Percentiles rank a stretch among this genome's conserved stretches.
Conservation (phyloP, 345 rosid species). For the Eucalyptus lansdowneana region DNA sequence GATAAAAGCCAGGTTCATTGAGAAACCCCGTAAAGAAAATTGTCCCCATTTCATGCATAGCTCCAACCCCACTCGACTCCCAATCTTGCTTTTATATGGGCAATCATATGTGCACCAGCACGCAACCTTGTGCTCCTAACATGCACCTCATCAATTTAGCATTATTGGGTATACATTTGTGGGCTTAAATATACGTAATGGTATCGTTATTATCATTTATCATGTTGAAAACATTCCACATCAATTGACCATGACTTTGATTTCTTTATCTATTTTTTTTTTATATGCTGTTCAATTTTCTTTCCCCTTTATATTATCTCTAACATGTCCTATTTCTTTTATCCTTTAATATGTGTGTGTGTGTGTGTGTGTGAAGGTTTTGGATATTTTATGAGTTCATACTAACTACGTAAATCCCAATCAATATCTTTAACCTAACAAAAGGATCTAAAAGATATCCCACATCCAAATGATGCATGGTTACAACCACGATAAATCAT, state of each 20-base stretch:
- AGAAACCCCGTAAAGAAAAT: background rate
- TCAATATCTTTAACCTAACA: background rate
- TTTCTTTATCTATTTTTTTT: background rate
- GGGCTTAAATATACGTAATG: background rate
- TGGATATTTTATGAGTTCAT: background rate
- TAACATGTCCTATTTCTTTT: background rate
- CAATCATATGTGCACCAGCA: background rate
- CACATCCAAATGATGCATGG: background rate
- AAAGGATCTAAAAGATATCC: background rate
- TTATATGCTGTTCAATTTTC: background rate
- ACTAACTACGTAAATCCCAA: background rate
- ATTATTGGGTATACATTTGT: background rate
- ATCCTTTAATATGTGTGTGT: accelerated
- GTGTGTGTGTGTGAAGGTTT: background rate
- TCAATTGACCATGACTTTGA: no score
- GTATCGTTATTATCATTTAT: background rate
- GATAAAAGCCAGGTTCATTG: background rate
- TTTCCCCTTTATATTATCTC: background rate
- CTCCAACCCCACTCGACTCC: background rate
- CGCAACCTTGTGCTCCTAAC: background rate
- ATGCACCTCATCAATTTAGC: background rate
- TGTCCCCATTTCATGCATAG: background rate
- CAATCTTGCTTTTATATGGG: background rate
- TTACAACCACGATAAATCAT: accelerated
- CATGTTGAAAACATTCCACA: no score